Evolutionary conservation across 768 basidiomycete genomes (phyloP), one percentile per base, ranked within the genome.

Genomic region (Termitomyces sp.): DNA sequence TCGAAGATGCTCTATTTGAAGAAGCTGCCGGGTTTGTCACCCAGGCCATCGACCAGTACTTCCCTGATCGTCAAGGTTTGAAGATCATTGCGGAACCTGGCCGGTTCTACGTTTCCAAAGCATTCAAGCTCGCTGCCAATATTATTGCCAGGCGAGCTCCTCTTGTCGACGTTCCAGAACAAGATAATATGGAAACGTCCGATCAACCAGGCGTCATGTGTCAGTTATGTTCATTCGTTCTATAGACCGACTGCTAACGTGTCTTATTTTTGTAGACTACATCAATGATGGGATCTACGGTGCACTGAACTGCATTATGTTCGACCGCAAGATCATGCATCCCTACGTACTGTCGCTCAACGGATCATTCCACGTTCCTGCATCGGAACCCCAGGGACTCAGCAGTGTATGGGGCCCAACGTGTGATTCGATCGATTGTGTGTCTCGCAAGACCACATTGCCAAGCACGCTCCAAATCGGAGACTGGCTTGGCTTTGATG

Each of bases 271-370:
- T 54, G 40, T 73, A 97, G 95, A 98, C 80, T 98, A 98, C 80
- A 94, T 98, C 84, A 98, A 98, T 77, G 96, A 98, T 73, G 97
- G 97, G 46, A 94, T 99, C 44, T 99, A 98, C 73, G 94, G 96
- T 54, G 88, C 94, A 22, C 95, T 96, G 80, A 95, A 96, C 79
- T 95, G 92, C 78, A 95, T 95, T 75, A 80, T 98, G 70, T 98
- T 98, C 76, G 97, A 98, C 76, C 96, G 98, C 75, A 94, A 96
- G 71, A 81, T 82, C 58, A 88, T 89, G 15, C 86, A 91, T 68
- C 97, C 97, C 22, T 85, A 85, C 67, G 90, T 92, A 46, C 78
- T 92, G 53, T 89, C 86, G 24, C 77, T 91, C 76, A 78, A 81
- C 53, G 84, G 84, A 45, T 89, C 87, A 2, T 89, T 90, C 73